Conservation (phyloP, 768 basidiomycete species). For the Crucibulum laeve region DNA sequence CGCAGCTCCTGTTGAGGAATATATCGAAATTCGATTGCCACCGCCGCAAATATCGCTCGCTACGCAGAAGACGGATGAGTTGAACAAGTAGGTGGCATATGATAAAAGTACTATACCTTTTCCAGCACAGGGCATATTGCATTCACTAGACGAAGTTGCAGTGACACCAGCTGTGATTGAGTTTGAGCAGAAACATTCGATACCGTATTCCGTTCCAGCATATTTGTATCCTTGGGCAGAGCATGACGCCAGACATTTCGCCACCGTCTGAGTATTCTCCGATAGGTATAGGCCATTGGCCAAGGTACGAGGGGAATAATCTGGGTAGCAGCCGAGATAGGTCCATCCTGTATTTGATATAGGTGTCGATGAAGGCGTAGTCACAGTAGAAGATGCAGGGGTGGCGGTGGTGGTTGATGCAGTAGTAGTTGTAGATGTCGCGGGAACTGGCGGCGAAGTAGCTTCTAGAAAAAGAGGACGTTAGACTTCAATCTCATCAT, state of each 20-base stretch:
- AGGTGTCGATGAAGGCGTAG: slow-evolving; percentile 7
- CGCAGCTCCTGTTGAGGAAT: slow-evolving; percentile 6
- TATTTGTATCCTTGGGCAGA: slow-evolving; percentile 18
- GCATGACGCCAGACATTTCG: slow-evolving; percentile 23
- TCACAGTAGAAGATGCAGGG: slow-evolving; percentile 11
- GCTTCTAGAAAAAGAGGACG: background rate
- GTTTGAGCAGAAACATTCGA: slow-evolving; percentile 26
- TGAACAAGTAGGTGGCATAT: background rate
- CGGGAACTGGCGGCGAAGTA: background rate
- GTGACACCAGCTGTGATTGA: slow-evolving; percentile 15
- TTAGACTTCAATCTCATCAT: no score
- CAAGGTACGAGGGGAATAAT: slow-evolving; percentile 16
- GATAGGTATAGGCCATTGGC: slow-evolving; percentile 11
- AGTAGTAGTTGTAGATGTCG: slow-evolving; percentile 7
- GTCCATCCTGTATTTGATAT: slow-evolving; percentile 15
- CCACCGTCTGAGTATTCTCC: slow-evolving; percentile 18
- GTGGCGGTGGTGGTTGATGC: slow-evolving; percentile 9
- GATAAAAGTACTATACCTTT: slow-evolving; percentile 17
- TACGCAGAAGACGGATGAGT: slow-evolving; percentile 4
- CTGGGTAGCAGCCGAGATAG: slow-evolving; percentile 23
- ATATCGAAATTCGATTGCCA: slow-evolving; percentile 19
- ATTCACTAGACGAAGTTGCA: slow-evolving; percentile 17
- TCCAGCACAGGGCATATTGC: slow-evolving; percentile 26
- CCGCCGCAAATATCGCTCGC: slow-evolving; percentile 25
- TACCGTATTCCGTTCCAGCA: slow-evolving; percentile 26